Conservation (phyloP, 2,329 filamentous ascomycete genomes). For the Rosellinia necatrix region DNA sequence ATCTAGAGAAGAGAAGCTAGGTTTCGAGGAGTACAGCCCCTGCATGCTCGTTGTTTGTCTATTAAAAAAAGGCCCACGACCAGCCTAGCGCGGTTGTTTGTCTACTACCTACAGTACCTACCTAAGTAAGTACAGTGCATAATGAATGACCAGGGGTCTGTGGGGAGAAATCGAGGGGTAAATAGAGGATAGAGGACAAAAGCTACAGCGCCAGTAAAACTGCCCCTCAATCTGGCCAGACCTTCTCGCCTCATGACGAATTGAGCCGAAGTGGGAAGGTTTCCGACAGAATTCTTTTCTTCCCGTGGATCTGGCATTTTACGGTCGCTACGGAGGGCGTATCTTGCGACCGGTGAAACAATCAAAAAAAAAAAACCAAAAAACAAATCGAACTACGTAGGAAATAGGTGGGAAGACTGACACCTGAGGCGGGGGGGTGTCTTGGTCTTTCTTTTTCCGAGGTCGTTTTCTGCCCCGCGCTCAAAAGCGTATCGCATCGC, state of each 20-base stretch:
- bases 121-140: no score
- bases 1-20: no score
- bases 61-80: no score
- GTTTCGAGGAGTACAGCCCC: no score
- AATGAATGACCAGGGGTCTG: constrained; percentile 1
- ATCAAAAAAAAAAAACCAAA: no score
- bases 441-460: no score
- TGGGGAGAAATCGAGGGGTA: constrained; percentile 10
- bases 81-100: constrained; percentile 13
- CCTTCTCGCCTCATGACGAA: constrained; percentile 8
- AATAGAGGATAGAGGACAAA: background rate
- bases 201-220: constrained; percentile 15
- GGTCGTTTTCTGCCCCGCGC: background rate
- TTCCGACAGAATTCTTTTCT: background rate
- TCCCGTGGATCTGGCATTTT: background rate
- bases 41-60: no score
- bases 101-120: no score
- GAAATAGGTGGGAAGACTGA: constrained; percentile 3
- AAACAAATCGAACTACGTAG: background rate
- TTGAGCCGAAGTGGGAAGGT: background rate
- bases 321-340: background rate
- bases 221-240: constrained; percentile 25
- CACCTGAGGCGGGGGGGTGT: constrained; percentile 10
- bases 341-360: background rate
- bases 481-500: background rate